Evolutionary conservation across 441 rosid genomes (phyloP), one percentile per base, ranked within the genome.

Genomic region (Raphanus hybrid): DNA sequence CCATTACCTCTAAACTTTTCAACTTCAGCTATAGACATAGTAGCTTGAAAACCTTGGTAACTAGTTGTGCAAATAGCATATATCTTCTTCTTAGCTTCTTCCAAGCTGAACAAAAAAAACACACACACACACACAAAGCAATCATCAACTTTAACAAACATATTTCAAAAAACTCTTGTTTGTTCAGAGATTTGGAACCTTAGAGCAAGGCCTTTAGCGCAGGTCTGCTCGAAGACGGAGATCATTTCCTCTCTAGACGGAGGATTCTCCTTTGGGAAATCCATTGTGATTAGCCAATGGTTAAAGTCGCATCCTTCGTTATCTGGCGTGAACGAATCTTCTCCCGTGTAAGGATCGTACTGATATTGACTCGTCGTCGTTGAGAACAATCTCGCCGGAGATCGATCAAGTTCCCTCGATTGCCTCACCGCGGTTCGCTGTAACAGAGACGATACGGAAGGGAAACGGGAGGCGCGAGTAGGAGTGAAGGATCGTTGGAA

Each of bases 21-120:
- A 0, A 92, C 89, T 83, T 93, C 92, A 69, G 85, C 92, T 74
- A 91, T 88, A 0, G 93, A 84, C 96, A 94, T 91, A 37, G 80
- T 26, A 64, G 92, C 99, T 83, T 94, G 99, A 88, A 94, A 94
- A 0, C 99, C 99, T 65, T 90, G 78, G 70, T 91, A 94, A 76
- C 90, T 92, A 0, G 96, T 91, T 16, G 98, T 94, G 82, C 98
- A 90, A 80, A 96, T 88, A 3, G 98, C 97, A 83, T 94, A 94
- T 0, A 94, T 94, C 71, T 58, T 92, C 55, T 83, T 82, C 77
- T 94, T 91, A 9, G 97, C 98, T 78, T 91, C 98, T 71, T 94
- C 99, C 70, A 91, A 81, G 41, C 99, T 92, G 81, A 74, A 84
- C 10, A 18, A 3, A 48, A 9, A 18, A 18, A 18, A 18, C 20